These are phyloP conservation scores for Gnomoniopsis sp. DNA, from an alignment of 2,329 filamentous ascomycete genomes.

Conservation along the genomic window DNA sequence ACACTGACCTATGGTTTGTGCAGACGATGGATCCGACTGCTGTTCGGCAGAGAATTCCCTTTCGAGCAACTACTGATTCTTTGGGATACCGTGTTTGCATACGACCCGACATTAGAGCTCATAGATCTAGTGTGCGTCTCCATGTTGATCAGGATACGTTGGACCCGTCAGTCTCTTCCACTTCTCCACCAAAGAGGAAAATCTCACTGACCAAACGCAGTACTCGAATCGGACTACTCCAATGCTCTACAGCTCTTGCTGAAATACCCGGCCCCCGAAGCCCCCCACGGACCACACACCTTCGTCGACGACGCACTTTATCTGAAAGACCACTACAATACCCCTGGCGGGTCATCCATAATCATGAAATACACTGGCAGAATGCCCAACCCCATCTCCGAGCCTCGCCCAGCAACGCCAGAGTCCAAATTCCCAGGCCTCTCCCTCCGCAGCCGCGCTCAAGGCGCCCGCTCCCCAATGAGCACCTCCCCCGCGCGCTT, in stretches of 20 bases:
- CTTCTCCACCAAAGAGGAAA: neutral
- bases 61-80: conserved; percentile 80
- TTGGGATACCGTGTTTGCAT: conserved; percentile 89
- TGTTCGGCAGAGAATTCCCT: conserved; percentile 91
- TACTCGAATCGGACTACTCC: conserved; percentile 85
- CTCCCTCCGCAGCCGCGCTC: conserved; percentile 38
- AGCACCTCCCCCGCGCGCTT: conserved; percentile 44
- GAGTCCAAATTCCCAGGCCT: conserved; percentile 29
- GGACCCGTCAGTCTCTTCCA: conserved; percentile 63
- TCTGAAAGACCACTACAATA: conserved; percentile 61
- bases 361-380: conserved; percentile 69
- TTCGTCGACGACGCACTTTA: conserved; percentile 86
- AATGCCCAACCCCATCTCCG: conserved; percentile 33
- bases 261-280: conserved; percentile 70
- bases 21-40: conserved; percentile 89
- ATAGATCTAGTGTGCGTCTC: conserved; percentile 90
- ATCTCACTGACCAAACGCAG: conserved; percentile 38
- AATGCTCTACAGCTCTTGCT: conserved; percentile 77
- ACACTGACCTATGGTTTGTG: neutral
- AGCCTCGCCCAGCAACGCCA: conserved; percentile 31
- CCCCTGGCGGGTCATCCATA: conserved; percentile 59
- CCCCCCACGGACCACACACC: conserved; percentile 65
- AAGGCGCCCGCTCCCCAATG: conserved; percentile 42
- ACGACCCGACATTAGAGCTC: conserved; percentile 75
- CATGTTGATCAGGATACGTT: conserved; percentile 89